Evolutionary conservation across 371 early-diverging fungal genomes (phyloP), one percentile per base, ranked within the genome.

Genomic region (Nematocida displodere): DNA sequence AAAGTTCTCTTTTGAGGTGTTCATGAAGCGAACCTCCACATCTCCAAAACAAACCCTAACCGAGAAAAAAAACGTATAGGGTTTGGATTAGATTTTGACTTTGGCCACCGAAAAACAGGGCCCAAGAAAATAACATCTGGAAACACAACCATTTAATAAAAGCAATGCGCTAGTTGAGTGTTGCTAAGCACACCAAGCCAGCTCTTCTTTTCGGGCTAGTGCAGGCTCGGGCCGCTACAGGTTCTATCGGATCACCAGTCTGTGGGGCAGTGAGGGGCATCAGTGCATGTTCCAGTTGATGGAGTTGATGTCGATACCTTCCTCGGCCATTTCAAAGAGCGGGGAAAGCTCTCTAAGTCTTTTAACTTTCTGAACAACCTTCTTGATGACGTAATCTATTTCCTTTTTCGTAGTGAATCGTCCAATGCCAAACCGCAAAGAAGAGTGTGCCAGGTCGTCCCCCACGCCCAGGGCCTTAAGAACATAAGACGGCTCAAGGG

Each of bases 361-460:
- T 53, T 88, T 88, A 13, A 98, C 99, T 66, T 92, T 92, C n/a
- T 87, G 85, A 29, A 87, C 86, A 24, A 95, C 93, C 64, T 87
- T 86, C 26, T 89, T 86, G 26, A 91, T 86, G 2, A 92, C 92
- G 82, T 88, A 89, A 66, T 96, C 93, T 40, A 98, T 87, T 82
- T 98, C 97, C 62, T 88, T 88, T 67, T 94, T 90, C 11, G 94
- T 94, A 29, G 99, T 97, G 83, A 95, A 98, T 75, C 96, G 85
- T 40, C 97, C 95, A 76, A 98, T 90, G 54, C 97, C 97, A 82
- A 96, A 98, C 59, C 99, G 88, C 67, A 98, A 94, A 11, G 91
- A 91, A 55, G 91, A 90, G 80, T 98, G 99, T 17, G 97, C 97
- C 87, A 92, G 88, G 66, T 95, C 99, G 66, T 96, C 97, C 47